Evolutionary conservation across 371 early-diverging fungal species (phyloP), one percentile per base, ranked within the genome.

Genomic region (Mucor mucedo): DNA sequence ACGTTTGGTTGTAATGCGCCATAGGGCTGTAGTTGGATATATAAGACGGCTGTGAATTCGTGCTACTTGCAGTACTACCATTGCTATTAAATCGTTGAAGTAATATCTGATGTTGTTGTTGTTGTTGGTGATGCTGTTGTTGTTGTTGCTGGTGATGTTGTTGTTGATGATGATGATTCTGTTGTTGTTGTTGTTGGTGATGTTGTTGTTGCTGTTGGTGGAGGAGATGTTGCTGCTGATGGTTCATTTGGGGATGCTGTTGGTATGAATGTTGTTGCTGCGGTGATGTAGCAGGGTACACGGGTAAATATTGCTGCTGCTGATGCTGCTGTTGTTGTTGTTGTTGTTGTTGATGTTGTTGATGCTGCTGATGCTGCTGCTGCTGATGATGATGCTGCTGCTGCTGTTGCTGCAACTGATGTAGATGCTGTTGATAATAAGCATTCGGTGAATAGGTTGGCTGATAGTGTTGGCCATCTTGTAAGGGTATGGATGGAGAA

Each of bases 21-120:
- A 58, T 39, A 44, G 60, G 52, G 41, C 52, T 57, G 14, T 66
- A 60, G 30, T 54, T 55, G 29, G 54, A 33, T 49, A 54, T 55
- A 60, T 39, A 59, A 55, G 65, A 58, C 0, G 66, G 60, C 28
- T 59, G 65, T 45, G 65, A 58, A 41, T 65, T 59, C 32, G 60
- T 54, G 21, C 59, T 66, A 42, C 53, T 57, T 21, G 58, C 59
- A 4, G 59, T 60, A n/a, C 55, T 63, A 32, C 40, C 45, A 29
- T 60, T 68, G 45, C 60, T 63, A 30, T 68, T 68, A 21, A 58
- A 63, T 68, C 69, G 59, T 21, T 63, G 64, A 52, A 63, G 59
- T 42, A 68, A 38, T 7, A 67, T 58, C 32, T 57, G 54, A 32
- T 52, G 61, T 45, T 55, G 41, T 27, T 48, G 41, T 52, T 54